Percentiles rank a stretch among this genome's conserved stretches.
Evolutionary conservation across 768 basidiomycete genomes (phyloP).

Genomic region (Termitomyces titanicus): DNA sequence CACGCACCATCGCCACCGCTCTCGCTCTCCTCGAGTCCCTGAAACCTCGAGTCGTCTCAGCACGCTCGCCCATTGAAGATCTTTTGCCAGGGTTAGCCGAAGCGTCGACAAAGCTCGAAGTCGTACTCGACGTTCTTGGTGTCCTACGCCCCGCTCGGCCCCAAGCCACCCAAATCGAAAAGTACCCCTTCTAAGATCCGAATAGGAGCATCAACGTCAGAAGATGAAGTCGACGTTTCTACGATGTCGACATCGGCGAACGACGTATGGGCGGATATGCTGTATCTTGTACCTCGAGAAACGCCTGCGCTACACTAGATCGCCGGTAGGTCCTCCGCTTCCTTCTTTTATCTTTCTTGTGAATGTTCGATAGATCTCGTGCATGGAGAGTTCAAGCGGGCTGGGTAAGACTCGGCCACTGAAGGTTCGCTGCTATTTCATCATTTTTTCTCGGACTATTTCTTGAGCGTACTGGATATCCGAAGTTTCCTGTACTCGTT

Average conservation of each 20-base stretch:
- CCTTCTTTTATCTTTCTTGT: not conserved
- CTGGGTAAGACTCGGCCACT: conserved; percentile 48
- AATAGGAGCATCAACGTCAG: too few species aligned
- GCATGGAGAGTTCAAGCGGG: conserved; percentile 32
- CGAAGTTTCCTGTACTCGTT: too few species aligned
- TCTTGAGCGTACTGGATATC: too few species aligned
- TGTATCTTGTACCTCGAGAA: conserved; percentile 51
- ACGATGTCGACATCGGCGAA: not conserved
- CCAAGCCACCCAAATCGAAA: not conserved
- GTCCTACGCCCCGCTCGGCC: conserved; percentile 32
- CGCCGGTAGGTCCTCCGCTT: conserved; percentile 25
- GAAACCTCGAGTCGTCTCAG: conserved; percentile 36
- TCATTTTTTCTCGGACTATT: too few species aligned
- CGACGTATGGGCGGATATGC: conserved; percentile 43
- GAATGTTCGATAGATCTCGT: conserved; percentile 35
- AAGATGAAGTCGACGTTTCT: too few species aligned
- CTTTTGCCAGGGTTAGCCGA: too few species aligned
- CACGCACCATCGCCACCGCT: conserved; percentile 34
- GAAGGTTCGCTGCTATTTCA: conserved; percentile 32
- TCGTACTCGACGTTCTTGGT: conserved; percentile 44
- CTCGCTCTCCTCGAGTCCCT: conserved; percentile 41
- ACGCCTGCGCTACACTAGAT: conserved; percentile 26
- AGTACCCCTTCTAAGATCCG: not conserved
- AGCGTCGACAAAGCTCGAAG: conserved; percentile 11
- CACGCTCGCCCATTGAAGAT: too few species aligned